Base-by-base conservation (phyloP, 2,329 filamentous ascomycete genomes). In the Botrytis squamosa region DNA sequence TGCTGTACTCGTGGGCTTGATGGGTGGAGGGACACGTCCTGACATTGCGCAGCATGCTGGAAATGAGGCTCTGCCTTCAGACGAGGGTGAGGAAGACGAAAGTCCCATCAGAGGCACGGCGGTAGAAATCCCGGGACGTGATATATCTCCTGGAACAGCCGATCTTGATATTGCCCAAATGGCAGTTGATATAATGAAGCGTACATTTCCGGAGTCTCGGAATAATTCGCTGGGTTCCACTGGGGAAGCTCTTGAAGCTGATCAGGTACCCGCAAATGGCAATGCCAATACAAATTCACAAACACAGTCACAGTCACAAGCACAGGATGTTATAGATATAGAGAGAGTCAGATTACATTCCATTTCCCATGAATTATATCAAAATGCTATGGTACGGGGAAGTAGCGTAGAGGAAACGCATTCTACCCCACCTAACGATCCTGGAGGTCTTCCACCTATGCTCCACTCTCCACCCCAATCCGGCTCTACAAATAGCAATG, bases 1-100 rank as follows among this genome's bases (percentile, higher is more conserved):
- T 86, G 88, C 86, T 77, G 89, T 93, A 76, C 85, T 95, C 81
- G 86, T 95, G 76, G 83, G 84, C 73, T 85, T 86, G 81, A 86
- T 95, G 84, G 88, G 85, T 78, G 88, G 85, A 80, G 89, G 90
- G 79, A 89, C 89, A 79, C 85, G 85, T 77, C 89, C 88, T 69
- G 90, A 94, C 69, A 87, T 93, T 79, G 90, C 90, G 74, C 83
- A 83, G 76, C 80, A 83, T 79, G 91, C 89, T 73, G 87, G 86
- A 76, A 83, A 84, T 75, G 81, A 85, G 76, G 85, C 88, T 36
- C 83, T 92, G 66, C 84, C 86, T 36, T 83, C 83, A 3, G 84
- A 84, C 73, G 66, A 68, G 49, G 80, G 82, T 72, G 82, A 84
- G 71, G 84, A 84, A 22, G 83, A 85, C 64, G 83, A 84, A 75